Evolutionary conservation across 2,329 filamentous ascomycete genomes (phyloP).

Genomic region (Botryosphaeria dothidea): DNA sequence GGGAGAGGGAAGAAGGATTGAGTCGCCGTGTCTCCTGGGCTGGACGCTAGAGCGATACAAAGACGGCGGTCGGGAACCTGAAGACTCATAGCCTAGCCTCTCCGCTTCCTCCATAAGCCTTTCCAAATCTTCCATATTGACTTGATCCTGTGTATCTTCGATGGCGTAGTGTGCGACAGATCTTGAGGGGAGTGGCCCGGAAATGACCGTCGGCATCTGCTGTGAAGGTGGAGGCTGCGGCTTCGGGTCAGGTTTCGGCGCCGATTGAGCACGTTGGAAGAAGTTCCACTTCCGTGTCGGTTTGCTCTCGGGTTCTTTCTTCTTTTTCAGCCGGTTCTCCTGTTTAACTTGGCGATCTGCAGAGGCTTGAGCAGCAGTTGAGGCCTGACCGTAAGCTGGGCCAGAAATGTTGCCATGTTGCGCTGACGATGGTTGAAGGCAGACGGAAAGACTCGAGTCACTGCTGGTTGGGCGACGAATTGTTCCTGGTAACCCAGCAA

Average conservation of each 20-base stretch:
- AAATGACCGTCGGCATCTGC: conserved; percentile 32
- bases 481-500: conserved; percentile 28
- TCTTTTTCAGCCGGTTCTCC: conserved; percentile 24
- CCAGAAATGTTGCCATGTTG: not conserved
- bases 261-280: conserved; percentile 53
- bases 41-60: not conserved
- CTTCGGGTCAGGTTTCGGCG: conserved; percentile 33
- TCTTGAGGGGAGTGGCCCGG: conserved; percentile 31
- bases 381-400: not conserved
- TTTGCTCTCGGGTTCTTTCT: conserved; percentile 31
- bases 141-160: conserved; percentile 49
- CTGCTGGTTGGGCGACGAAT: conserved; percentile 26
- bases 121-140: conserved; percentile 48
- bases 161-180: conserved; percentile 61
- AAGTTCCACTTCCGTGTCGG: conserved; percentile 58
- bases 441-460: conserved; percentile 1
- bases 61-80: conserved; percentile 11
- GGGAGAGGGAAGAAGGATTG: conserved; percentile 36
- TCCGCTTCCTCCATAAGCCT: conserved; percentile 47
- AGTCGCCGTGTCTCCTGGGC: conserved; percentile 25
- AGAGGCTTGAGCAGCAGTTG: not conserved
- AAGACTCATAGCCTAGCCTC: conserved; percentile 21
- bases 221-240: conserved; percentile 34
- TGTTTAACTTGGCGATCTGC: not conserved
- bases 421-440: not conserved